Evolutionary conservation across 2,329 filamentous ascomycete species (phyloP), one percentile per base, ranked within the genome.

Genomic region (Colletotrichum truncatum): DNA sequence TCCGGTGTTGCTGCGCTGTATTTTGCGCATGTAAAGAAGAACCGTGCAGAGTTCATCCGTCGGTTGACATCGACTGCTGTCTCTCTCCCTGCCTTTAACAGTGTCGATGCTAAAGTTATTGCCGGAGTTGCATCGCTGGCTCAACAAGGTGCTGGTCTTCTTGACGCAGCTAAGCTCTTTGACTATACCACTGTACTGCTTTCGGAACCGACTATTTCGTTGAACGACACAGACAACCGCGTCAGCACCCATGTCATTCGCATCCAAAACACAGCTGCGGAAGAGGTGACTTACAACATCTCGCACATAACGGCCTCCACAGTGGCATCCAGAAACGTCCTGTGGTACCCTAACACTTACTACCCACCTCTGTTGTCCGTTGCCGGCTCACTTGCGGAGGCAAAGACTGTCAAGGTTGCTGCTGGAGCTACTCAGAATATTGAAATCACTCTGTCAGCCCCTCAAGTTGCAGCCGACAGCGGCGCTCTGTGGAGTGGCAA

Each of bases 401-500:
- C 66, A 2, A 55, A 67, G 18, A 56, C 43, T 0, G 14, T 70
- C 4, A 58, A 25, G 0, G 48, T 67, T 0, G 14, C 58, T 6
- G 25, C 58, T 8, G 64, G 58, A 5, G 58, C 39, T 0, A 61
- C 60, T 6, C 26, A 49, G 7, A 52, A 62, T 10, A 52, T 67
- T 9, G 46, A 64, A 8, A 41, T 67, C n/a, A 66, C 49, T 0
- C 49, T 67, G 10, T 55, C 57, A 7, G 21, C 67, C 6, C 67
- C 65, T 4, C 34, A 57, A n/a, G 28, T 49, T 6, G 57, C 32
- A 2, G 26, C 53, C 2, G 53, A 70, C 23, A 69, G 64, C n/a
- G 70, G 68, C n/a, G 68, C 64, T 25, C 10, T 71, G 1, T 71
- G 69, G 69, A 71, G 69, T 28, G 69, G 69, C 23, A 71, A 71